Conservation (phyloP, 2,329 filamentous ascomycete species). For the Penicillium olsonii region DNA sequence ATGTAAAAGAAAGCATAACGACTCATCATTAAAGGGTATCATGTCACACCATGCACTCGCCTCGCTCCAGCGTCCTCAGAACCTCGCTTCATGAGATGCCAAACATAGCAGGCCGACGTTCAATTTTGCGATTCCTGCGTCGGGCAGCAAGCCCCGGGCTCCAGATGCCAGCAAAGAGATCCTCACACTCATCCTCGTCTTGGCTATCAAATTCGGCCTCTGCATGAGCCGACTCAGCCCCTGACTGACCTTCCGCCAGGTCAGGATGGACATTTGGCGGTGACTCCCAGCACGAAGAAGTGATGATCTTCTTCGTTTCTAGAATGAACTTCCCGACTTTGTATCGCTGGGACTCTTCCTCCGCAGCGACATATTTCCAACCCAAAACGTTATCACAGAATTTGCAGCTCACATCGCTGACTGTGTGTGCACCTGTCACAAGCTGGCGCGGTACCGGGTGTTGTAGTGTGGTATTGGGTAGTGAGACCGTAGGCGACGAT, state of each 20-base stretch:
- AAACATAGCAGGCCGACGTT: slow-evolving; percentile 27
- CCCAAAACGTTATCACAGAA: slow-evolving; percentile 60
- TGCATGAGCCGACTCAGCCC: slow-evolving; percentile 21
- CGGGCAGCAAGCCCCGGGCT: slow-evolving; percentile 54
- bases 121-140: slow-evolving; percentile 44
- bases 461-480: slow-evolving; percentile 62
- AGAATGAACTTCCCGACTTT: slow-evolving; percentile 69
- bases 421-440: slow-evolving; percentile 64
- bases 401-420: slow-evolving; percentile 60
- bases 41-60: background rate
- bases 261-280: slow-evolving; percentile 13
- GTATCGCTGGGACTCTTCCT: slow-evolving; percentile 62
- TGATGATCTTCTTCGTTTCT: slow-evolving; percentile 59
- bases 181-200: slow-evolving; percentile 68
- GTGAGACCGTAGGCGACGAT: slow-evolving; percentile 35
- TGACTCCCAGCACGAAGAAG: slow-evolving; percentile 55
- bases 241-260: slow-evolving; percentile 3
- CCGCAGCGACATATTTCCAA: slow-evolving; percentile 66
- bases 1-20: background rate
- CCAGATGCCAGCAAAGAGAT: slow-evolving; percentile 65
- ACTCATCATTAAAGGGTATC: slow-evolving; percentile 1
- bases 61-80: background rate
- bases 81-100: slow-evolving; percentile 19
- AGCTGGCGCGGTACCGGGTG: slow-evolving; percentile 59
- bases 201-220: slow-evolving; percentile 64